These are phyloP conservation scores for Solanum peruvianum DNA, from an alignment of 257 asterid species.

Conservation along the genomic window DNA sequence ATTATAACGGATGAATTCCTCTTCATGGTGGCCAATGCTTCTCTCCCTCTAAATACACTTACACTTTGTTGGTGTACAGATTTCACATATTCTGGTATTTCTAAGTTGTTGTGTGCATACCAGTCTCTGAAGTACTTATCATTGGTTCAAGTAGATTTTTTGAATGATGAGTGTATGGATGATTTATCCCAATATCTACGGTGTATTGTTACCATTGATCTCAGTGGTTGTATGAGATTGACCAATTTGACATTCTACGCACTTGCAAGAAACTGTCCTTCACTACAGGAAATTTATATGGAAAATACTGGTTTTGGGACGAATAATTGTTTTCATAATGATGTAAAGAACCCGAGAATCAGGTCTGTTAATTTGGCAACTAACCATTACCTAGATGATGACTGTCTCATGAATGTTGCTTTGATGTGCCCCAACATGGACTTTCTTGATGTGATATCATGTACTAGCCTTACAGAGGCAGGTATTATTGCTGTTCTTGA, in stretches of 20 bases:
- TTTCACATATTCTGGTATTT: conserved; percentile 1
- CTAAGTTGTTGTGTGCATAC: not conserved
- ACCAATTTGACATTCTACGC: not conserved
- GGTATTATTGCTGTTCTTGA: conserved; percentile 1
- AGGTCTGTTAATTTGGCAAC: not conserved
- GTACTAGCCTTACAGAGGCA: not conserved
- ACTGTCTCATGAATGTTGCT: not conserved
- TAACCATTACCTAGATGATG: not conserved
- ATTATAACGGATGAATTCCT: conserved; percentile 2
- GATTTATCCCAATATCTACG: not conserved
- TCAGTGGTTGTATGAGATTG: not conserved
- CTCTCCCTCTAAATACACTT: not conserved
- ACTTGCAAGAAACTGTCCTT: conserved; percentile 4
- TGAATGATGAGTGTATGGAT: not conserved
- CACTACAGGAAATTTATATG: not conserved
- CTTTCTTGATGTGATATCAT: not conserved
- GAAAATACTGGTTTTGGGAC: not conserved
- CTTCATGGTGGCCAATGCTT: not conserved
- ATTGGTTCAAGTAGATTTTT: not conserved
- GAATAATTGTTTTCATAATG: not conserved
- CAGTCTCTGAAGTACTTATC: not conserved
- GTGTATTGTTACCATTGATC: not conserved
- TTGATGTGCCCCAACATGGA: conserved; percentile 3
- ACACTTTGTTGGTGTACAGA: not conserved
- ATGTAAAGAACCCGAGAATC: not conserved